These are phyloP conservation scores for Apostasia shenzhenica DNA, from an alignment of 106 monocot species.

Conservation along the genomic window DNA sequence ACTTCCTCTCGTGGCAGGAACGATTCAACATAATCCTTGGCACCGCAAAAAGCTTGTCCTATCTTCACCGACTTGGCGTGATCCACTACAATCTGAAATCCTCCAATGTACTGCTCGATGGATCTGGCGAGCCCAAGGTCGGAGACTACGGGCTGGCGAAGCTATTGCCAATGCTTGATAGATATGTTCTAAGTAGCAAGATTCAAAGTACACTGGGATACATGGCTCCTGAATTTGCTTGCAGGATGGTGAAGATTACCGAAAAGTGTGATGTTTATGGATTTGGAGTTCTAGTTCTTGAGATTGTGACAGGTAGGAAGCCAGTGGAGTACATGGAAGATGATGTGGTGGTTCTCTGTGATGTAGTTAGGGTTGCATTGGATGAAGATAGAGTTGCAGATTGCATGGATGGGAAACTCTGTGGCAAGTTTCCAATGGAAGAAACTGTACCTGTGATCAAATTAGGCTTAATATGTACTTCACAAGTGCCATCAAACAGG, in stretches of 20 bases:
- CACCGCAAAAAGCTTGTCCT: slow-evolving; percentile 12
- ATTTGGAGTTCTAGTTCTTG: slow-evolving; percentile 23
- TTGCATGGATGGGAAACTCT: slow-evolving; percentile 17
- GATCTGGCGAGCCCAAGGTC: slow-evolving; percentile 13
- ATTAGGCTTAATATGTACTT: slow-evolving; percentile 32
- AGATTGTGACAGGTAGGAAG: slow-evolving; percentile 15
- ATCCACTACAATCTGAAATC: slow-evolving; percentile 32
- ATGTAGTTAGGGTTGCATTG: slow-evolving; percentile 15
- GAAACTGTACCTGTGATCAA: slow-evolving; percentile 25
- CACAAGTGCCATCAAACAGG: slow-evolving; percentile 24
- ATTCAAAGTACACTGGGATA: slow-evolving; percentile 29
- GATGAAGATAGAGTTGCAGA: slow-evolving; percentile 22
- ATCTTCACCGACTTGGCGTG: slow-evolving; percentile 13
- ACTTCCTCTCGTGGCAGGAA: slow-evolving; percentile 22
- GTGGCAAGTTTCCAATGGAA: slow-evolving; percentile 16
- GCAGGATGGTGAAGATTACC: slow-evolving; percentile 8
- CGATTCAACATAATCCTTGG: slow-evolving; percentile 21
- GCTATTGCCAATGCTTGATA: slow-evolving; percentile 31
- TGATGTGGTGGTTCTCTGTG: slow-evolving; percentile 31
- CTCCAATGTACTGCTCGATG: slow-evolving; percentile 17
- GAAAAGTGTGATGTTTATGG: slow-evolving; percentile 31
- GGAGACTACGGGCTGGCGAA: slow-evolving; percentile 34
- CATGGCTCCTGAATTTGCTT: slow-evolving; percentile 37
- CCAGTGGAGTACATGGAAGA: slow-evolving; percentile 28
- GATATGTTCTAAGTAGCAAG: slow-evolving; percentile 20